Base-by-base conservation (phyloP, 306 rosid genomes). In the Rosa persica region DNA sequence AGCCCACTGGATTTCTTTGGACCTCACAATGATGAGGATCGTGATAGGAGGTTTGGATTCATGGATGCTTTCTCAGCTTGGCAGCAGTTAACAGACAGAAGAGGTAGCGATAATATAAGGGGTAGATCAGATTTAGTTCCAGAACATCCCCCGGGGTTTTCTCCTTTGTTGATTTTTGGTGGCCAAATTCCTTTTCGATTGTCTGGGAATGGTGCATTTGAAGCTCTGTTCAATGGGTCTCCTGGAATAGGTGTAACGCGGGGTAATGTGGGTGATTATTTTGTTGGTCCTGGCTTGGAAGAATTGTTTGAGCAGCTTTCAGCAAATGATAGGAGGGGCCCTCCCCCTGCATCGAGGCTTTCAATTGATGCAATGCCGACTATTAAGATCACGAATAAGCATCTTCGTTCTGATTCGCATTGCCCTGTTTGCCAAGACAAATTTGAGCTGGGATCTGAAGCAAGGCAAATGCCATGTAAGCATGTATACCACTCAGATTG, bases 221-320 rank as follows among this genome's bases (percentile, higher is more conserved):
- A 91, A 77, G 89, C 94, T 58, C 81, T 91, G 23, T 87, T 91
- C 67, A 86, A 85, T 13, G 96, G 92, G 16, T 76, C 90, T 40
- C 93, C 90, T 11, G 93, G 93, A 62, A 81, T 89, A 13, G 89
- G 92, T 71, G 54, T 91, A 11, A 83, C 89, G 1, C 77, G 86
- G 54, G 92, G 90, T 75, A 89, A 86, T 81, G 83, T 88, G 11
- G 93, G 90, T 8, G 92, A 91, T 72, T 91, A 91, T 75, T 91
- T 91, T 81, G 79, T 86, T 46, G 97, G 97, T 79, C 97, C 97
- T 40, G 93, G 93, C 43, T 86, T 89, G 55, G 93, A 89, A 82
- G 97, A 91, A 85, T 83, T 91, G 79, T 88, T 91, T 76, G 97
- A 86, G 80, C 92, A 89, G 86, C 86, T 88, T 79, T 88, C 93